A percentile compares a stretch with the other conserved stretches of the same genome.
These are phyloP conservation scores for Lodderomyces orthopsilosis DNA, from an alignment of 1,139 yeast genomes.

Conservation along the genomic window DNA sequence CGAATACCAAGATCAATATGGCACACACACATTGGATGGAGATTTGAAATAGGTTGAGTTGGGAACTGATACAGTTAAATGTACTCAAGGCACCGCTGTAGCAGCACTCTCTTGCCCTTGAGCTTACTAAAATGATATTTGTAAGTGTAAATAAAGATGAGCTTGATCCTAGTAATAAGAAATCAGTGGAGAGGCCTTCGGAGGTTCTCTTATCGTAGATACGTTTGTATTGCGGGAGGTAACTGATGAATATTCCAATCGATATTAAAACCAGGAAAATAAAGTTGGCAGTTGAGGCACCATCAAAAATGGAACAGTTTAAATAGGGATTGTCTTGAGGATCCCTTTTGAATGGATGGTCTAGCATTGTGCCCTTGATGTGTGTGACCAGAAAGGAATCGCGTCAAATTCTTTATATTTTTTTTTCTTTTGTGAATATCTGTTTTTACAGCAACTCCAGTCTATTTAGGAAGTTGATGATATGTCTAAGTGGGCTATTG, in stretches of 20 bases:
- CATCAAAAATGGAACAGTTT: constrained; percentile 40
- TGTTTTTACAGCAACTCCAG: neutral
- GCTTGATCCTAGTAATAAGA: constrained; percentile 67
- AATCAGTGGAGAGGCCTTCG: constrained; percentile 77
- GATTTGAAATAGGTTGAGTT: constrained; percentile 68
- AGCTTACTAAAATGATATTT: constrained; percentile 62
- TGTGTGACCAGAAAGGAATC: neutral
- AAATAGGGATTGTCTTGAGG: neutral
- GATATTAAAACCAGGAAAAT: constrained; percentile 53
- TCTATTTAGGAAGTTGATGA: neutral
- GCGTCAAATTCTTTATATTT: neutral
- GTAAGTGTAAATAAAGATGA: constrained; percentile 70
- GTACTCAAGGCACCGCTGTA: constrained; percentile 32
- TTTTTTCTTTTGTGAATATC: neutral
- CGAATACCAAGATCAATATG: constrained; percentile 53
- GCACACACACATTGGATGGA: constrained; percentile 68
- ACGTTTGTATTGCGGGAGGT: constrained; percentile 71
- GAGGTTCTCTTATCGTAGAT: constrained; percentile 60
- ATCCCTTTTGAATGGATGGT: neutral
- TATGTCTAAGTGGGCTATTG: constrained; percentile 28
- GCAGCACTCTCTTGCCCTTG: constrained; percentile 56
- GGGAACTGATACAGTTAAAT: constrained; percentile 69
- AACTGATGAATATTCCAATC: constrained; percentile 69
- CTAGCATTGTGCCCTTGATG: neutral
- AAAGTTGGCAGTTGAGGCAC: constrained; percentile 48